phyloP scores from a whole-genome alignment of 495 filamentous ascomycete species.

The Aspergillus wentii region DNA sequence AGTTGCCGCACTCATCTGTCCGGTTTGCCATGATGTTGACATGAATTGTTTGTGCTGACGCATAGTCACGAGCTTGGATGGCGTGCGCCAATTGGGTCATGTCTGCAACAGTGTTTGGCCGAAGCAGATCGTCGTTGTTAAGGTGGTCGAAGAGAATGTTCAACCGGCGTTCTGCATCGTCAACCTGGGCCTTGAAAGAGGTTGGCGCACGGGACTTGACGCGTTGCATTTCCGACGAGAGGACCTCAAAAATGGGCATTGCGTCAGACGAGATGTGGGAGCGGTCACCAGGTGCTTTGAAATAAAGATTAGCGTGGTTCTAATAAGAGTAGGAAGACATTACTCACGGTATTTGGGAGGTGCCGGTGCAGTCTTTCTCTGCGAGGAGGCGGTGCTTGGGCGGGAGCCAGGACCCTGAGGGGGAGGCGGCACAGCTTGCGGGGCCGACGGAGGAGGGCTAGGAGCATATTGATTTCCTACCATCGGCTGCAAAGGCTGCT shows the following conservation, averaged over 20 bases:
- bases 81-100: conserved; percentile 64
- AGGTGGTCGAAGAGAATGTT: conserved; percentile 91
- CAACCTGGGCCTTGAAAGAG: conserved; percentile 77
- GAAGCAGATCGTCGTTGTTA: conserved; percentile 89
- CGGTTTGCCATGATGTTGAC: conserved; percentile 77
- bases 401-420: conserved; percentile 38
- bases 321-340: background rate
- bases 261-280: conserved; percentile 79
- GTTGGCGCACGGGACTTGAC: conserved; percentile 78
- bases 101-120: conserved; percentile 70
- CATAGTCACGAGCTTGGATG: conserved; percentile 67
- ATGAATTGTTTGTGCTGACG: conserved; percentile 69
- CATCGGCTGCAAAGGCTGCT: conserved; percentile 30
- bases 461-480: conserved; percentile 45
- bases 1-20: conserved; percentile 81
- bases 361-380: conserved; percentile 39
- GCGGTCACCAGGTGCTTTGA: conserved; percentile 73
- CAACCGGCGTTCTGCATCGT: conserved; percentile 87
- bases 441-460: conserved; percentile 23
- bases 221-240: conserved; percentile 79
- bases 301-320: conserved; percentile 7
- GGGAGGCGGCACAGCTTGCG: conserved; percentile 31
- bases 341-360: conserved; percentile 65
- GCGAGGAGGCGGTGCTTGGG: conserved; percentile 48
- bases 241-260: conserved; percentile 71